Percentiles rank a stretch among this genome's conserved stretches.
Evolutionary conservation across 805 yeast genomes (phyloP).

Genomic region (Candida dendrica): DNA sequence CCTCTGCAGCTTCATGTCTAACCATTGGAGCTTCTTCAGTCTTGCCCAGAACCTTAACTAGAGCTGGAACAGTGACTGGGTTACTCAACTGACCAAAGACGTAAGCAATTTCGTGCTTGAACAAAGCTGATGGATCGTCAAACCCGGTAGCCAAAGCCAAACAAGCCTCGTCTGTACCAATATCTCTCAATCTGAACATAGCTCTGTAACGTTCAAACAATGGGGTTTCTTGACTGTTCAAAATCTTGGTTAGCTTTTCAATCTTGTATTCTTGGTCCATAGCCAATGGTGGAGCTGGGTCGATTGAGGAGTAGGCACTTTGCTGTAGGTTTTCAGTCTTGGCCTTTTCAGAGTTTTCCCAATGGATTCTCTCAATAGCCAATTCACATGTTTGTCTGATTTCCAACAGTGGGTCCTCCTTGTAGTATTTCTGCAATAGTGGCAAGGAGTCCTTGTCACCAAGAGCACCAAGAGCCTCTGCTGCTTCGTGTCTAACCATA

Average conservation of each 20-base stretch:
- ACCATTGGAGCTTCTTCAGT: slow-evolving; percentile 93
- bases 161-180: slow-evolving; percentile 90
- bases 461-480: slow-evolving; percentile 96
- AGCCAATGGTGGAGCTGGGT: slow-evolving; percentile 98
- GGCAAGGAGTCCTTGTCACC: slow-evolving; percentile 72
- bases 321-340: slow-evolving; percentile 65
- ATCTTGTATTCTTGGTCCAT: slow-evolving; percentile 51
- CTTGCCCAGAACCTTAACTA: slow-evolving; percentile 74
- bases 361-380: slow-evolving; percentile 88
- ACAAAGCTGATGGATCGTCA: slow-evolving; percentile 83
- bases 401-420: slow-evolving; percentile 75
- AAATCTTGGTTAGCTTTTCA: slow-evolving; percentile 53
- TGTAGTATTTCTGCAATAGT: slow-evolving; percentile 53
- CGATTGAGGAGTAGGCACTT: slow-evolving; percentile 80
- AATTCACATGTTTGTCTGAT: slow-evolving; percentile 96
- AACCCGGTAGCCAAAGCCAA: slow-evolving; percentile 88
- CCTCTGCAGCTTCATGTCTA: slow-evolving; percentile 99
- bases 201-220: slow-evolving; percentile 95
- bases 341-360: slow-evolving; percentile 72
- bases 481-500: slow-evolving; percentile 99
- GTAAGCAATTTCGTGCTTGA: slow-evolving; percentile 96
- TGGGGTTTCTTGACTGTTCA: slow-evolving; percentile 72
- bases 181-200: slow-evolving; percentile 94
- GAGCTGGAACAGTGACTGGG: slow-evolving; percentile 85
- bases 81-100: slow-evolving; percentile 96